phyloP scores from a whole-genome alignment of 2,329 filamentous ascomycete genomes.

The Annulohypoxylon truncatum region DNA sequence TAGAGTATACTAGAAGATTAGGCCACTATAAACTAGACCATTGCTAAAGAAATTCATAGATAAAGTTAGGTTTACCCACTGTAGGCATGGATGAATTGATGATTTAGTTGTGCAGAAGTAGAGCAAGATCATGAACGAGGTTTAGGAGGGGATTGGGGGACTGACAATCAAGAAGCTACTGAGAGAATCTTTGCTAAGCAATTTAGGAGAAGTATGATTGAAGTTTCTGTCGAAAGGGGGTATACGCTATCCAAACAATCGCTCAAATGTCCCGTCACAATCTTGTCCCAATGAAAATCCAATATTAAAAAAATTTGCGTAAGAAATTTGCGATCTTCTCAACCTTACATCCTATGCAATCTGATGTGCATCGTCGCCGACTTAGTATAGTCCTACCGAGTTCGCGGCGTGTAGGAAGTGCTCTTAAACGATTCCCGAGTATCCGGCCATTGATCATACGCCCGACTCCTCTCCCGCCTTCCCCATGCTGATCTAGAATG shows the following conservation, averaged over 20 bases:
- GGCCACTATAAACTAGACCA: too few relatives aligned
- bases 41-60: too few relatives aligned
- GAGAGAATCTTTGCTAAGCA: not conserved
- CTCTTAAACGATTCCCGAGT: slow-evolving; percentile 28
- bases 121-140: not conserved
- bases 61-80: too few relatives aligned
- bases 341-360: not conserved
- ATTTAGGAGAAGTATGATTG: not conserved
- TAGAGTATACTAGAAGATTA: too few relatives aligned
- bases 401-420: slow-evolving; percentile 30
- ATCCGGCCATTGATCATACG: slow-evolving; percentile 28
- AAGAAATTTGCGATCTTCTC: not conserved
- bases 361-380: not conserved
- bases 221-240: not conserved
- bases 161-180: not conserved
- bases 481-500: slow-evolving; percentile 17
- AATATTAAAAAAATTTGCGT: not conserved
- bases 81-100: not conserved
- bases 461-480: slow-evolving; percentile 2
- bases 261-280: not conserved
- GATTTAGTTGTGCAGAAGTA: not conserved
- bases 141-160: not conserved
- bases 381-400: slow-evolving; percentile 15
- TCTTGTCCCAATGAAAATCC: not conserved
- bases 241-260: slow-evolving; percentile 1